Evolutionary conservation across 805 yeast genomes (phyloP), one percentile per base, ranked within the genome.

Genomic region (Metschnikowia similis): DNA sequence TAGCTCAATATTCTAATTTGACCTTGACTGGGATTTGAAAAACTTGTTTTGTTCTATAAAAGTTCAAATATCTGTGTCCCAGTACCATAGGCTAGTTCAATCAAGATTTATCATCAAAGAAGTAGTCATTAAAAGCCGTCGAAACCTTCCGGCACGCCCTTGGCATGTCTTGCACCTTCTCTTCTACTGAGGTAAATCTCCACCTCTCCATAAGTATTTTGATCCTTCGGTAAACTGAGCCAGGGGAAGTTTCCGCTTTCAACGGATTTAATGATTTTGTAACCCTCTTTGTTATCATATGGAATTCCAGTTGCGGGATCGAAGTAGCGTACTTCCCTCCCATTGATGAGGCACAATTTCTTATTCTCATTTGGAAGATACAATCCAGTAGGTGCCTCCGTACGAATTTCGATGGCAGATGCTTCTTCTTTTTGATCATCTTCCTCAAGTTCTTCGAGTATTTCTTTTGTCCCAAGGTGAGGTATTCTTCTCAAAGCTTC

Each of bases 231-330:
- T 39, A 72, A 49, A 46, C 73, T 67, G 58, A 73, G 72, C 87
- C 87, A 82, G 2, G 77, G 77, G 26, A 77, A 66, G 42, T 66
- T 66, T 1, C 83, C 83, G 49, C 65, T 70, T 52, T 74, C 76
- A 16, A 80, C 74, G 14, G 66, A 61, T 55, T 76, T 74, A 51
- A 88, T 73, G 28, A 85, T 74, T 57, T 80, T 83, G 64, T 84
- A 89, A n/a, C 92, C 84, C 42, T 86, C 91, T 53, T 89, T 87
- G 55, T 84, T 85, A 45, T 84, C 78, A 67, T 94, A 94, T 1
- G 96, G 95, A 47, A 94, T 80, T 35, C 96, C 96, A 29, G 86
- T 83, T 35, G 81, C 76, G 0, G 98, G 98, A 71, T 92, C 98
- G 55, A 86, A 83, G 66, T 89, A 92, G 60, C 82, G 79, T 14